Conservation (phyloP, 169 alveolate genomes). For the Eimeria necatrix region DNA sequence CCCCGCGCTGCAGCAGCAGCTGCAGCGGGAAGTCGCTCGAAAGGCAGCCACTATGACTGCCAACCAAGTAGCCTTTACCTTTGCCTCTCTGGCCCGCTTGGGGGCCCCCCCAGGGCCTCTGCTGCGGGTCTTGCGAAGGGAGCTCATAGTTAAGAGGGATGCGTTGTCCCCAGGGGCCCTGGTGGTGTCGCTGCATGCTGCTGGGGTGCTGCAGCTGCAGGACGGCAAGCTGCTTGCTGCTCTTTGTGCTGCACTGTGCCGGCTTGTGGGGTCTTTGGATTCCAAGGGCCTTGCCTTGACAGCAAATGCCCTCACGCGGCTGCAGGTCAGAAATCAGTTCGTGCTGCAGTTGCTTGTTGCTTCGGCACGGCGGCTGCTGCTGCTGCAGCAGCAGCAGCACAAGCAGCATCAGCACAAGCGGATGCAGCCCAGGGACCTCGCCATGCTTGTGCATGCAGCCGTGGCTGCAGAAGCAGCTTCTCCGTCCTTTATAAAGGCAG, state of each 20-base stretch:
- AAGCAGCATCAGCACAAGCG: not conserved
- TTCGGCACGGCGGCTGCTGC: constrained; percentile 21
- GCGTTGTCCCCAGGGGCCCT: constrained; percentile 11
- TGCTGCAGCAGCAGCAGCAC: constrained; percentile 24
- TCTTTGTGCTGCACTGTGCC: constrained; percentile 27
- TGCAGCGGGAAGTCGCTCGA: constrained; percentile 11
- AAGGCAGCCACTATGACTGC: not conserved
- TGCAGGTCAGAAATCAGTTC: not conserved
- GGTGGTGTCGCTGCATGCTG: constrained; percentile 1
- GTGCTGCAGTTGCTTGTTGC: constrained; percentile 20
- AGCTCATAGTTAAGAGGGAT: not conserved
- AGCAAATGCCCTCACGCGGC: constrained; percentile 1
- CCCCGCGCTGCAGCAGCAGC: constrained; percentile 42
- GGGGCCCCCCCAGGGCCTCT: constrained; percentile 40
- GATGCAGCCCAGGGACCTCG: constrained; percentile 31
- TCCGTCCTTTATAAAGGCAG: not conserved
- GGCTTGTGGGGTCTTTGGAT: not conserved
- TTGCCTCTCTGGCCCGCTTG: constrained; percentile 5
- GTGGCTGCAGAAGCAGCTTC: constrained; percentile 16
- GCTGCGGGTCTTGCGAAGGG: constrained; percentile 11
- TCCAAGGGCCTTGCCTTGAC: constrained; percentile 21
- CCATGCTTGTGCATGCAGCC: constrained; percentile 12
- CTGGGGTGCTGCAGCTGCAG: constrained; percentile 20
- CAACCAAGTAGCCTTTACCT: not conserved
- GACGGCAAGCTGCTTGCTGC: constrained; percentile 35